A percentile compares a stretch with the other conserved stretches of the same genome.
Conservation (phyloP, 2,329 filamentous ascomycete species). For the Xylariaceae sp. region DNA sequence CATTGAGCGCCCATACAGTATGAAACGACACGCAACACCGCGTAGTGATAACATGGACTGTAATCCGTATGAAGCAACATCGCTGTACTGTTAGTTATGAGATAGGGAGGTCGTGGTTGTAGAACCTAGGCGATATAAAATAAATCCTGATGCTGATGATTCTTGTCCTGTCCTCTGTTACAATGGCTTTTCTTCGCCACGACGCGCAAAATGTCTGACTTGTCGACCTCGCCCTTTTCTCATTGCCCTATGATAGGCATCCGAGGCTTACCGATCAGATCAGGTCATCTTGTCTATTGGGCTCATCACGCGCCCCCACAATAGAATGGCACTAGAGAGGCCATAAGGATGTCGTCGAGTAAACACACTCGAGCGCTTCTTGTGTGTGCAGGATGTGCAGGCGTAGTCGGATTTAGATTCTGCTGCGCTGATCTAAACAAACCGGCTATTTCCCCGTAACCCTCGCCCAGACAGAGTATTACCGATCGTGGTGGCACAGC, state of each 20-base stretch:
- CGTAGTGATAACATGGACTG: background rate
- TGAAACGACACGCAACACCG: background rate
- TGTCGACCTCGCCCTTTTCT: background rate
- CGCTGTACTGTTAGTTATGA: conserved; percentile 5
- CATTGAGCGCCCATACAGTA: background rate
- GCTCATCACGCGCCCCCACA: conserved; percentile 12
- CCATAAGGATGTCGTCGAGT: conserved; percentile 7
- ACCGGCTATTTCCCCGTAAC: conserved; percentile 4
- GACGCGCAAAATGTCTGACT: conserved; percentile 9
- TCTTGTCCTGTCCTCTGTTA: background rate
- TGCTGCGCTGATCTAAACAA: conserved; percentile 8
- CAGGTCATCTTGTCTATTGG: conserved; percentile 19
- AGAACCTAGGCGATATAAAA: conserved; percentile 4
- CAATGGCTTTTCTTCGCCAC: conserved; percentile 2
- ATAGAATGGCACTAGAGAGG: conserved; percentile 8
- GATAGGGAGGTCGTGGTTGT: conserved; percentile 9
- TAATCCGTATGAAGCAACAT: conserved; percentile 1
- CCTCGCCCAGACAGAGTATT: conserved; percentile 3
- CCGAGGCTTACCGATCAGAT: conserved; percentile 5
- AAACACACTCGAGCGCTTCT: conserved; percentile 1
- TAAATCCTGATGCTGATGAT: conserved; percentile 3
- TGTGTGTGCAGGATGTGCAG: background rate
- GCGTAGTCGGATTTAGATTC: conserved; percentile 14
- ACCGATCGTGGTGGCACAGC: conserved; percentile 17
- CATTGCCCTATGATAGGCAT: conserved; percentile 9